phyloP scores from a whole-genome alignment of 371 early-diverging fungal species.

The Homolaphlyctis polyrhiza region DNA sequence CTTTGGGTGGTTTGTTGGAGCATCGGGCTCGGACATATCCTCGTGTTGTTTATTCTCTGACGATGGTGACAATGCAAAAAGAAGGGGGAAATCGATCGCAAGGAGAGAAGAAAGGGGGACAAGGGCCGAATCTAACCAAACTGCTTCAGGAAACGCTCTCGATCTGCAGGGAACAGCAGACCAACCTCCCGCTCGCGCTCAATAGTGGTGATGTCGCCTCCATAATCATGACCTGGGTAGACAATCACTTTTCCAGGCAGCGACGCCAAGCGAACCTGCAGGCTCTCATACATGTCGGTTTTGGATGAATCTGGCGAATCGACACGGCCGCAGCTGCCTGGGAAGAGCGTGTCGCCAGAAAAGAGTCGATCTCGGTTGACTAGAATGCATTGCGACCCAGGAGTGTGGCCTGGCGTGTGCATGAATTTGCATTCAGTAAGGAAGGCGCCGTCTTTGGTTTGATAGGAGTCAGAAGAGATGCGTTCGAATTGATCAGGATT shows the following conservation, averaged over 20 bases:
- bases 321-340: conserved; percentile 65
- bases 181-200: conserved; percentile 17
- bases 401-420: conserved; percentile 89
- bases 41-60: too few species aligned
- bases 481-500: not conserved
- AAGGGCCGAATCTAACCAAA: not conserved
- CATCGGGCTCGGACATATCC: too few species aligned
- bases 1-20: too few species aligned
- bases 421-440: conserved; percentile 53
- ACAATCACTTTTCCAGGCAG: conserved; percentile 66
- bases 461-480: not conserved
- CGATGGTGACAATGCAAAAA: too few species aligned
- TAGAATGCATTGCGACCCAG: conserved; percentile 76
- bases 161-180: conserved; percentile 6
- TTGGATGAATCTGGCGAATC: conserved; percentile 72
- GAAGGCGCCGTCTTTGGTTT: not conserved
- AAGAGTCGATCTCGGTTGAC: conserved; percentile 70
- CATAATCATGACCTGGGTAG: conserved; percentile 85
- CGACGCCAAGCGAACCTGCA: conserved; percentile 51
- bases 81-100: too few species aligned
- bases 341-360: conserved; percentile 83
- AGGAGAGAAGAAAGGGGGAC: not conserved
- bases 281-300: conserved; percentile 59
- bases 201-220: conserved; percentile 66
- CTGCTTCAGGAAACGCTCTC: not conserved